phyloP scores from a whole-genome alignment of 2,329 filamentous ascomycete species.

The Fusarium bactridioides region DNA sequence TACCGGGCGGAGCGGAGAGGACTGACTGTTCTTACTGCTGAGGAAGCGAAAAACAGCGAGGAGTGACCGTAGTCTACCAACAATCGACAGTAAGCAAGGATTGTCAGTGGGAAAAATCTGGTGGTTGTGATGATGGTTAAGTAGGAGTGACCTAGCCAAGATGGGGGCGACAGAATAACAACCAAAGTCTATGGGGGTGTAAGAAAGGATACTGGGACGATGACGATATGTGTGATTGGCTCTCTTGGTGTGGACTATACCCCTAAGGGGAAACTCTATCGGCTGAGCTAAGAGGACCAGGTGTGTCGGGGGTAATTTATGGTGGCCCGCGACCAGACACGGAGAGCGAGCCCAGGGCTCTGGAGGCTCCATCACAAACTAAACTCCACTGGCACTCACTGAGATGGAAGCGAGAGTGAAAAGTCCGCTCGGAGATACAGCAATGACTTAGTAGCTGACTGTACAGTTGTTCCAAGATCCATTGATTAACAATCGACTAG shows the following conservation, averaged over 20 bases:
- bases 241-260: not conserved
- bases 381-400: constrained; percentile 6
- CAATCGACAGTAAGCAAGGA: constrained; percentile 5
- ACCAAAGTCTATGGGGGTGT: not conserved
- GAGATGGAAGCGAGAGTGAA: constrained; percentile 2
- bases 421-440: constrained; percentile 13
- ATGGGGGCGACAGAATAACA: constrained; percentile 31
- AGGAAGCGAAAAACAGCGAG: not conserved
- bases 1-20: constrained; percentile 20
- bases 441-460: not conserved
- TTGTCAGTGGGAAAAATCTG: constrained; percentile 8
- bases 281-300: not conserved
- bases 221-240: constrained; percentile 16
- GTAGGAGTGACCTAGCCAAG: constrained; percentile 7
- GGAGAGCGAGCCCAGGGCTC: not conserved
- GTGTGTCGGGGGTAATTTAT: constrained; percentile 15
- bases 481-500: not conserved
- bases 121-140: constrained; percentile 11
- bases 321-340: constrained; percentile 6
- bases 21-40: not conserved
- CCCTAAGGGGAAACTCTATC: not conserved
- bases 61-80: constrained; percentile 9
- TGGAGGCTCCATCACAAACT: not conserved
- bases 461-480: not conserved
- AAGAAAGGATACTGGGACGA: not conserved